Conservation (phyloP, 1,284 basidiomycete species). For the Cutaneotrichosporon cavernicola region DNA sequence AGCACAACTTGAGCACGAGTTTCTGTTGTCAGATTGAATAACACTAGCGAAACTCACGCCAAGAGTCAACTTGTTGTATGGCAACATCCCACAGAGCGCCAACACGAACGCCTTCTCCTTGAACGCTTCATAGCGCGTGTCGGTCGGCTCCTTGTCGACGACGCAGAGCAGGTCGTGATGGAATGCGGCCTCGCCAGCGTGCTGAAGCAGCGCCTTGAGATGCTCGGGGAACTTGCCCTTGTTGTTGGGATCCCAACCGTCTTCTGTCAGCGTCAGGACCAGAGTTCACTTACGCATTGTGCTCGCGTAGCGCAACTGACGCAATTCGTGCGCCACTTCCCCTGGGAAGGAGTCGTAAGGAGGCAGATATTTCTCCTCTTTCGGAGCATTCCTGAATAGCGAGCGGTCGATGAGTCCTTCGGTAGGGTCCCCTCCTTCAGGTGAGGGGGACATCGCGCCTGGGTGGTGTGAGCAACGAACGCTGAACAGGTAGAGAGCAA, state of each 20-base stretch:
- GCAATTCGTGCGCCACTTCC: slow-evolving; percentile 30
- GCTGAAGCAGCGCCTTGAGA: slow-evolving; percentile 70
- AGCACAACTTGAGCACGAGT: slow-evolving; percentile 40
- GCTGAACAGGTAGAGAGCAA: no score
- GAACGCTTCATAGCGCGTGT: slow-evolving; percentile 19
- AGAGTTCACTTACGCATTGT: slow-evolving; percentile 28
- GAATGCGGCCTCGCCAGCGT: slow-evolving; percentile 75
- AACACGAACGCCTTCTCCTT: slow-evolving; percentile 37
- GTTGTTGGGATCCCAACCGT: slow-evolving; percentile 43
- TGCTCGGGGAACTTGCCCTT: slow-evolving; percentile 85
- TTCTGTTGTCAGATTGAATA: slow-evolving; percentile 35
- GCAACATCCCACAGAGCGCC: slow-evolving; percentile 38
- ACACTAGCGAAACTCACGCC: slow-evolving; percentile 30
- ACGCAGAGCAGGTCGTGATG: slow-evolving; percentile 57
- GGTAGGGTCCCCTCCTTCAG: slow-evolving; percentile 3
- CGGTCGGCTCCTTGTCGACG: slow-evolving; percentile 29
- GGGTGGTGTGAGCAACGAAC: not conserved
- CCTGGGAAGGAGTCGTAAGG: slow-evolving; percentile 38
- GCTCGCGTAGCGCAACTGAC: slow-evolving; percentile 29
- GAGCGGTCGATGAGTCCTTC: slow-evolving; percentile 28
- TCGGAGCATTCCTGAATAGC: slow-evolving; percentile 34
- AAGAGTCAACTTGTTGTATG: slow-evolving; percentile 51
- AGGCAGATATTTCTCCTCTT: slow-evolving; percentile 36
- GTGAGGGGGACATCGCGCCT: slow-evolving; percentile 21
- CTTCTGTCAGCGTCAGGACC: slow-evolving; percentile 18